Base-by-base conservation (phyloP, 1,284 basidiomycete species). In the Ustilago xerochloae region DNA sequence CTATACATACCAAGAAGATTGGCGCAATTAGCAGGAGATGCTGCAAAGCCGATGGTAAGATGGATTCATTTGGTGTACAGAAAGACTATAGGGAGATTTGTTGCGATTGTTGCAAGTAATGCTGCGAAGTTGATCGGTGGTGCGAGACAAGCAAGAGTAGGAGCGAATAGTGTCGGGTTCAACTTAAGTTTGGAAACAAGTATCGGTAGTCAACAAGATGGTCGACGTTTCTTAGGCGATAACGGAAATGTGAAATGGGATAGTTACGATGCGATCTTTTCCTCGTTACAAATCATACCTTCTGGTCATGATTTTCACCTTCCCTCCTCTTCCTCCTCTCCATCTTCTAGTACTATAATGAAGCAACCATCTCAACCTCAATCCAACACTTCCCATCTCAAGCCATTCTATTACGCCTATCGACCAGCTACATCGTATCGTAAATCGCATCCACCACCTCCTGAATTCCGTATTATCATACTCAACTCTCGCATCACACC, bases 391-490 rank as follows among this genome's bases (percentile, higher is more conserved):
- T 38, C 6, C 22, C 6, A 13, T 29, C 41, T 1, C 18, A 33
- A 50, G 92, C 20, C 78, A 1, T 97, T 97, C 86, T 99, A 88
- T 85, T 91, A 97, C 82, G 87, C 95, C 4, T 97, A 96, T 87
- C 96, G 97, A 80, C 96, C 96, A 2, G 88, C 88, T 3, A 93
- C 93, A 0, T 87, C 90, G 8, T 97, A 91, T 86, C 90, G 90
- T 80, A 93, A 93, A 84, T 90, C 90, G 0, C 86, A 89, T 10
- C 92, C 91, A 2, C 90, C 91, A 6, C 87, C 88, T 0, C 94
- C 96, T 6, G 94, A 97, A 84, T 99, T 93, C 84, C 89, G 91
- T 55, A 86, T 97, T 16, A 92, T 92, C 0, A 91, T 96, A 2
- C 88, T 79, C 55, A 67, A 81, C 54, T 74, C 81, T 0, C 61